These are phyloP conservation scores for Rehmannia glutinosa DNA, from an alignment of 257 asterid species.

Conservation along the genomic window DNA sequence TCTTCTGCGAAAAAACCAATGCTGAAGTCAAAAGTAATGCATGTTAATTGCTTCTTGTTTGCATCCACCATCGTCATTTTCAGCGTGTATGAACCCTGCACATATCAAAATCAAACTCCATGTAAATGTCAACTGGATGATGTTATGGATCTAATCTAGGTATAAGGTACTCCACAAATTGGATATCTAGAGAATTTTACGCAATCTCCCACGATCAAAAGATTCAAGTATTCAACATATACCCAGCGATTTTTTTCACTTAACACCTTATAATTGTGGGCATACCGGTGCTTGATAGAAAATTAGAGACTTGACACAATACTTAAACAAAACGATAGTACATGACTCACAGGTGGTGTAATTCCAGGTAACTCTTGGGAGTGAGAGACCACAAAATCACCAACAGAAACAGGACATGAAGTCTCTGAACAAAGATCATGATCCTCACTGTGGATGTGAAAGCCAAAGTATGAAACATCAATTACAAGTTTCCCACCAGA, in stretches of 20 bases:
- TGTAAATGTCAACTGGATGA: not conserved
- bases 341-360: constrained; percentile 77
- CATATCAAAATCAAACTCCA: not conserved
- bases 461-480: constrained; percentile 51
- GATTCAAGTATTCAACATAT: not conserved
- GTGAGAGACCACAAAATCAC: constrained; percentile 69
- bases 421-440: constrained; percentile 73
- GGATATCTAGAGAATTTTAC: not conserved
- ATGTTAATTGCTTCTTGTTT: constrained; percentile 44
- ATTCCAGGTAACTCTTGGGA: constrained; percentile 68
- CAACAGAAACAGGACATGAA: constrained; percentile 67
- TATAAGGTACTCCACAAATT: not conserved
- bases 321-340: not conserved
- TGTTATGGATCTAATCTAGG: no score
- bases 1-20: constrained; percentile 47
- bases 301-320: not conserved
- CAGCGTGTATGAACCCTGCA: constrained; percentile 73
- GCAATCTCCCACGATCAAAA: no score
- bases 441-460: constrained; percentile 48
- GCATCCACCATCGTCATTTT: constrained; percentile 55
- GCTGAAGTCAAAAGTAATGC: constrained; percentile 70
- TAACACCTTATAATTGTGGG: no score
- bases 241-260: no score
- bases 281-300: not conserved
- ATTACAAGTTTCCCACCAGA: constrained; percentile 62